A percentile compares a stretch with the other conserved stretches of the same genome.
phyloP scores from a whole-genome alignment of 148 eudicot genomes.

The Agrostemma githago region DNA sequence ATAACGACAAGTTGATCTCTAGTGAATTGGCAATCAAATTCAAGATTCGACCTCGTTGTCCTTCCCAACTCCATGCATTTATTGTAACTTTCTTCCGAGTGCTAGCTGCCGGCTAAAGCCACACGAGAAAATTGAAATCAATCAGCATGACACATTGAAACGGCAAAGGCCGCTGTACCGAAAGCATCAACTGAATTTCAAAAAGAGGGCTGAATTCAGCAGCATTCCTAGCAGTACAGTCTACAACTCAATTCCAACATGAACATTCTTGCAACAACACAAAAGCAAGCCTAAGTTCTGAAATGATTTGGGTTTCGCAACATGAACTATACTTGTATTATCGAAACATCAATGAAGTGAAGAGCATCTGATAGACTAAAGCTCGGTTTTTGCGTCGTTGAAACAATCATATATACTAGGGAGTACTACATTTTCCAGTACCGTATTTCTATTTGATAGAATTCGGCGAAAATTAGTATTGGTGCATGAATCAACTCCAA shows the following conservation, averaged over 20 bases:
- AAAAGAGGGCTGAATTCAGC: background rate
- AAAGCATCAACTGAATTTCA: background rate
- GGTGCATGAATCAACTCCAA: background rate
- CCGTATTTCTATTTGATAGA: too few species aligned
- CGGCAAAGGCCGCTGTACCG: background rate
- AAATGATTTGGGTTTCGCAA: background rate
- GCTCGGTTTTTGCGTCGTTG: background rate
- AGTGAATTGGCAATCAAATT: slow-evolving; percentile 80
- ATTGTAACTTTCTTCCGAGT: slow-evolving; percentile 61
- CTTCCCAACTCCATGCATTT: slow-evolving; percentile 93
- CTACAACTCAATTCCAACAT: background rate
- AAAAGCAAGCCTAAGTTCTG: background rate
- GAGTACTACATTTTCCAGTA: too few species aligned
- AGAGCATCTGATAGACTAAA: background rate
- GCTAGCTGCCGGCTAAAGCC: slow-evolving; percentile 51
- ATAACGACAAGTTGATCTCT: slow-evolving; percentile 79
- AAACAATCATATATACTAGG: too few species aligned
- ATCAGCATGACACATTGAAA: slow-evolving; percentile 4
- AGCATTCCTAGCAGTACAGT: background rate
- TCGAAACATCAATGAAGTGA: background rate
- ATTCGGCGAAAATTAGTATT: too few species aligned
- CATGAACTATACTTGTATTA: background rate
- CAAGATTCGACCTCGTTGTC: slow-evolving; percentile 67
- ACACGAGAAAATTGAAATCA: slow-evolving; percentile 9
- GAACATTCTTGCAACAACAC: background rate